Conservation (phyloP, 148 eudicot species). For the Silene latifolia region DNA sequence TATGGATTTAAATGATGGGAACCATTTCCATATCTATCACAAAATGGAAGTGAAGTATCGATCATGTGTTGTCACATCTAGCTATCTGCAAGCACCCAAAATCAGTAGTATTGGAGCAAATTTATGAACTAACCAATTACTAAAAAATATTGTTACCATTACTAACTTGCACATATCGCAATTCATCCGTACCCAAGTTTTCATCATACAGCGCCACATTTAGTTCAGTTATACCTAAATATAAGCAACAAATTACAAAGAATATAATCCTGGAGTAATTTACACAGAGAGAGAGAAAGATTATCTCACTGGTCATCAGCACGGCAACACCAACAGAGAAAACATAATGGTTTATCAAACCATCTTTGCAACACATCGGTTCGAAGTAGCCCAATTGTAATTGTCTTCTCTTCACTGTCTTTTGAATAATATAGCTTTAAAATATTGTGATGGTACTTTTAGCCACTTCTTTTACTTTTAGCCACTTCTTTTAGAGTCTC, state of each 20-base stretch:
- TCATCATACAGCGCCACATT: slow-evolving; percentile 84
- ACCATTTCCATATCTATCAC: slow-evolving; percentile 87
- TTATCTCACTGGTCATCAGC: background rate
- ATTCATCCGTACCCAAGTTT: slow-evolving; percentile 75
- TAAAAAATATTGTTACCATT: background rate
- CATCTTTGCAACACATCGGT: no score
- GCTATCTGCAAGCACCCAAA: slow-evolving; percentile 65
- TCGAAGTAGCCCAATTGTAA: slow-evolving; percentile 58
- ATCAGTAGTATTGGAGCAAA: background rate
- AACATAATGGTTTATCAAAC: background rate
- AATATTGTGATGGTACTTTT: background rate
- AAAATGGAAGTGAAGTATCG: slow-evolving; percentile 65
- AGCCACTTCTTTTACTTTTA: no score
- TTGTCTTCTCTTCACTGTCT: background rate
- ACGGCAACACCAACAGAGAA: background rate
- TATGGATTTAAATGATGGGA: slow-evolving; percentile 15
- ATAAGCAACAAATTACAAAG: background rate
- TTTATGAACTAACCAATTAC: background rate
- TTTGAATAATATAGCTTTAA: background rate
- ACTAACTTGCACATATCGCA: slow-evolving; percentile 87
- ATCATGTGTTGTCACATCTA: slow-evolving; percentile 72
- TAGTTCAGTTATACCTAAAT: slow-evolving; percentile 59
- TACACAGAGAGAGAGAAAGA: background rate
- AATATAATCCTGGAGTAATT: background rate
- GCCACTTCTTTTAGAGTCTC: background rate